Evolutionary conservation across 306 rosid genomes (phyloP).

Genomic region (Benincasa hispida): DNA sequence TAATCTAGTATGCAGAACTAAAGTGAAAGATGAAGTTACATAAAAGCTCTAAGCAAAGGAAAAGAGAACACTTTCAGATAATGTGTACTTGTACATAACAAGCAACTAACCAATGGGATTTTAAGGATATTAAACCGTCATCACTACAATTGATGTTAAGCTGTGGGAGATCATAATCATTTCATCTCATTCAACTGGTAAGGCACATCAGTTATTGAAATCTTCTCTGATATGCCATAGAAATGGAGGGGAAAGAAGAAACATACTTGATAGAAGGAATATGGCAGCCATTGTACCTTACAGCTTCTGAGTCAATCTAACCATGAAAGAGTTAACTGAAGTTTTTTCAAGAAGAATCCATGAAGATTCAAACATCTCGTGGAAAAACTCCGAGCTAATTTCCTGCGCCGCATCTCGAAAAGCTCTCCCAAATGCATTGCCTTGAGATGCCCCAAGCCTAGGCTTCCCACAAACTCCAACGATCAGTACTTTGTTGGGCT

Average conservation of each 20-base stretch:
- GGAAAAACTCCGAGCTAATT: slow-evolving; percentile 65
- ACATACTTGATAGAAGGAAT: background rate
- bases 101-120: background rate
- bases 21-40: slow-evolving; percentile 1
- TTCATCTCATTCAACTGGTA: background rate
- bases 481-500: slow-evolving; percentile 55
- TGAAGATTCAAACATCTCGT: slow-evolving; percentile 85
- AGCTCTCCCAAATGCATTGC: slow-evolving; percentile 79
- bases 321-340: slow-evolving; percentile 75
- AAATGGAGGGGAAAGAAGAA: background rate
- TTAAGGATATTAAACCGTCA: background rate
- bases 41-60: background rate
- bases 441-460: slow-evolving; percentile 73
- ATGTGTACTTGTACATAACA: background rate
- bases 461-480: slow-evolving; percentile 97
- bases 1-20: background rate
- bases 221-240: background rate
- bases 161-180: background rate
- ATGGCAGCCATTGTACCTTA: slow-evolving; percentile 23
- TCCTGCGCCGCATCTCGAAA: slow-evolving; percentile 73
- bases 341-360: slow-evolving; percentile 77
- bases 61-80: background rate
- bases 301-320: slow-evolving; percentile 74
- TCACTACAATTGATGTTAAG: background rate
- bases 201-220: background rate